phyloP scores from a whole-genome alignment of 108 stramenopile species.

The Aurantiochytrium sp. region DNA sequence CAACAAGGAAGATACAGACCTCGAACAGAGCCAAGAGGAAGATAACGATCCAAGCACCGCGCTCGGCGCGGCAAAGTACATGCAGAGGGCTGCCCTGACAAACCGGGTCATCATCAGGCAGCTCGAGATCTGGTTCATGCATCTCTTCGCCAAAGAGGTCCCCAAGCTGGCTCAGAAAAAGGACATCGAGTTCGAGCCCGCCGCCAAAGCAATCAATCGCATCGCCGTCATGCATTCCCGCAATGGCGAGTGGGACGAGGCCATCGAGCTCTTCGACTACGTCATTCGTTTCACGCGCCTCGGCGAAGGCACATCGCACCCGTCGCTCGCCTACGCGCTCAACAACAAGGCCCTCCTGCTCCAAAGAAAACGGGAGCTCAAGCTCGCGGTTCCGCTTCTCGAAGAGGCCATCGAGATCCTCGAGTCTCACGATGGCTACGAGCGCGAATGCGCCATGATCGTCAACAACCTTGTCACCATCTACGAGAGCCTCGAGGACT shows the following conservation, averaged over 20 bases:
- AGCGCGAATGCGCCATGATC: not conserved
- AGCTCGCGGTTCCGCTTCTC: not conserved
- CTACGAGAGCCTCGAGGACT: not conserved
- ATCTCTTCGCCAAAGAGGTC: not conserved
- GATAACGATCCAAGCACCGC: not conserved
- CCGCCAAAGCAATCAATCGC: slow-evolving; percentile 12
- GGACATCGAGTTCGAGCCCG: not conserved
- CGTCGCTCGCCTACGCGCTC: not conserved
- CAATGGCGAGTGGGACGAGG: not conserved
- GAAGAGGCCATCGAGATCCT: not conserved
- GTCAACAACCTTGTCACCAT: not conserved
- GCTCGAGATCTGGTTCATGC: slow-evolving; percentile 27
- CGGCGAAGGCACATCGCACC: not conserved
- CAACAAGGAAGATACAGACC: not conserved
- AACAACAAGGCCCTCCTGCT: not conserved
- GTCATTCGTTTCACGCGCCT: not conserved
- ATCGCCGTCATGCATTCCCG: slow-evolving; percentile 2
- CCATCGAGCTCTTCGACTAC: not conserved
- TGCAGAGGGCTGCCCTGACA: not conserved
- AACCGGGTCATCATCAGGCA: not conserved
- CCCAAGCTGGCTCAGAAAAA: not conserved
- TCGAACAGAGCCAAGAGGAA: not conserved
- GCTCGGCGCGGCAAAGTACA: not conserved
- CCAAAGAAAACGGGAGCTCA: not conserved
- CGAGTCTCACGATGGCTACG: not conserved